Conservation (phyloP, 305 asterid genomes). For the Rubia peregrina region DNA sequence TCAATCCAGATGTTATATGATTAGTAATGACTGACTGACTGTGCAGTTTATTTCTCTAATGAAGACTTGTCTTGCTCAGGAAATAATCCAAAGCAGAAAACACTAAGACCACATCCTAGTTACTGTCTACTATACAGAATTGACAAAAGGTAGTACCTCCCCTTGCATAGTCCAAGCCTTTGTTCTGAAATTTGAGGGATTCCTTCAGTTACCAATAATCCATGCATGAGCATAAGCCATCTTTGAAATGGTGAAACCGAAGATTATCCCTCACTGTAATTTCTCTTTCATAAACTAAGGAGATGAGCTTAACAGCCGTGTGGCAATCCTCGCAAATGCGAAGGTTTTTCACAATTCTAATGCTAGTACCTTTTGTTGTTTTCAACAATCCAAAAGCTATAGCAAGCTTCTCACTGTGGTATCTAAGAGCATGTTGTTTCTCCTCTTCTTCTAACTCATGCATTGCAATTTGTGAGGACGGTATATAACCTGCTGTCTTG, state of each 20-base stretch:
- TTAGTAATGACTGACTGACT: no score
- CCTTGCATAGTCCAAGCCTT: no score
- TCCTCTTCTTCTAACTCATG: slow-evolving; percentile 23
- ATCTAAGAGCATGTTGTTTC: slow-evolving; percentile 18
- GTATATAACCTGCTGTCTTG: slow-evolving; percentile 18
- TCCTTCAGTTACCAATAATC: no score
- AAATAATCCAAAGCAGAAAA: no score
- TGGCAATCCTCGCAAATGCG: slow-evolving; percentile 24
- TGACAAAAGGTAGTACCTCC: no score
- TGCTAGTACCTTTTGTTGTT: slow-evolving; percentile 7
- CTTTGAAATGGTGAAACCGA: slow-evolving; percentile 22
- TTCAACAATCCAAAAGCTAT: slow-evolving; percentile 21
- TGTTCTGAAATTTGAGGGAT: no score
- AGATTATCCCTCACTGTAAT: slow-evolving; percentile 20
- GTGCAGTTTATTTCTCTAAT: no score
- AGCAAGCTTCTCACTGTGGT: slow-evolving; percentile 25
- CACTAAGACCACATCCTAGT: no score
- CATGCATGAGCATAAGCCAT: no score
- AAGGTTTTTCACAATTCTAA: slow-evolving; percentile 22
- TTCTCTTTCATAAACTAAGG: slow-evolving; percentile 17
- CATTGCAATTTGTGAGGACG: slow-evolving; percentile 7
- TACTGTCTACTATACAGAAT: no score
- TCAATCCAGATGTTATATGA: no score
- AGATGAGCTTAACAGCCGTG: slow-evolving; percentile 18
- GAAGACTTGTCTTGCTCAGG: no score